phyloP scores from a whole-genome alignment of 2,329 filamentous ascomycete species.

The Sporothrix phasma region DNA sequence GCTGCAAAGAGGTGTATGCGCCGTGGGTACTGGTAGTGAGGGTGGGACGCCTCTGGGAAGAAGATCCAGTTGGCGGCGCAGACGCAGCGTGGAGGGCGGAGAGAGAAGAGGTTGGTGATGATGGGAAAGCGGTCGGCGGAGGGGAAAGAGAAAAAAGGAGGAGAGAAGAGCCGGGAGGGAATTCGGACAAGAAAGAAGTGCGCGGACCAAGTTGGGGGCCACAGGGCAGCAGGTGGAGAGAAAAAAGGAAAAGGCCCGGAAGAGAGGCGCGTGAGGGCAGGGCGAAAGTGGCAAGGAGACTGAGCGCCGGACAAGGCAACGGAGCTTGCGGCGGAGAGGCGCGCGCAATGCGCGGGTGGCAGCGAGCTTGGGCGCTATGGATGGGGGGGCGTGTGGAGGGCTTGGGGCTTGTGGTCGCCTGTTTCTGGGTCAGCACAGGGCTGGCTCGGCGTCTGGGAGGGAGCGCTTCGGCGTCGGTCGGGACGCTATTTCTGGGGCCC shows the following conservation, averaged over 20 bases:
- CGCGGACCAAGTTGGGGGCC: background rate
- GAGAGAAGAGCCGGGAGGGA: background rate
- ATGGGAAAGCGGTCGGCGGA: constrained; percentile 3
- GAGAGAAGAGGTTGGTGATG: background rate
- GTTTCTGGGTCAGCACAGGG: background rate
- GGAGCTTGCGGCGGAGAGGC: constrained; percentile 15
- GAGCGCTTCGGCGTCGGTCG: constrained; percentile 10
- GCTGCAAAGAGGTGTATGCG: background rate
- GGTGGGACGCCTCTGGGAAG: background rate
- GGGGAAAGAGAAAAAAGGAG: background rate
- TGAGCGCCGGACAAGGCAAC: constrained; percentile 13
- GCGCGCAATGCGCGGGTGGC: constrained; percentile 9
- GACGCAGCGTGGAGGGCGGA: background rate
- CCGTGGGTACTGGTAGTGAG: background rate
- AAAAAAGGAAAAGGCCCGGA: constrained; percentile 17
- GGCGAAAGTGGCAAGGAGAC: constrained; percentile 5
- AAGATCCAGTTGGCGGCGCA: background rate
- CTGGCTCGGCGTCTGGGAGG: background rate
- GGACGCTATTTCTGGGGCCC: constrained; percentile 5
- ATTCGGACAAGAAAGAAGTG: background rate
- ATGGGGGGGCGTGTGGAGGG: background rate
- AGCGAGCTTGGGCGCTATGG: background rate
- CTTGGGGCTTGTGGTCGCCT: constrained; percentile 3
- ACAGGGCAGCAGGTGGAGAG: constrained; percentile 12
- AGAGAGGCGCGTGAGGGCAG: constrained; percentile 12